Conservation (phyloP, 2,329 filamentous ascomycete species). For the Elsinoe batatas region DNA sequence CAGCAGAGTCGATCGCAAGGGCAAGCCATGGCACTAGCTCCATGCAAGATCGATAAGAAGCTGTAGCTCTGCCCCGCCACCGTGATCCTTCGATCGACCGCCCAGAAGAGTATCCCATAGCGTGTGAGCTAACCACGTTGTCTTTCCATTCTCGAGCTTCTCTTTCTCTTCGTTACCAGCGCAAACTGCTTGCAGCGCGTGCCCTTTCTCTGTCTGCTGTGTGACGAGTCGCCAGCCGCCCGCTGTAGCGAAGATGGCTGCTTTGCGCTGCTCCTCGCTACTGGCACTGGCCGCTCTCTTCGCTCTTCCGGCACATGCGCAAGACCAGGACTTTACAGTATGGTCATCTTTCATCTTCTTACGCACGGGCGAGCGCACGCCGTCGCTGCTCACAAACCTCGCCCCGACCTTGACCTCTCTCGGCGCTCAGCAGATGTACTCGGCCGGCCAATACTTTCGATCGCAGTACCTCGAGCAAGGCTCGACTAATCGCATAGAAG, state of each 20-base stretch:
- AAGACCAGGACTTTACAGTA: constrained; percentile 26
- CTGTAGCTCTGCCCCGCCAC: constrained; percentile 3
- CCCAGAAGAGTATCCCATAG: constrained; percentile 7
- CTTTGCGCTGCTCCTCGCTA: neutral
- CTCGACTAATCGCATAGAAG: constrained; percentile 12
- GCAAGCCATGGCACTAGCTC: neutral
- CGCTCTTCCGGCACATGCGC: constrained; percentile 16
- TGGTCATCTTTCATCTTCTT: constrained; percentile 46
- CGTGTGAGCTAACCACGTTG: neutral
- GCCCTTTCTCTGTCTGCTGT: too few relatives aligned
- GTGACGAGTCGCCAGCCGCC: neutral
- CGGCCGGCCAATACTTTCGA: constrained; percentile 43
- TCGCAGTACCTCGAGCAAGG: constrained; percentile 38
- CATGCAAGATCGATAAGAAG: constrained; percentile 14
- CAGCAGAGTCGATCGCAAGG: constrained; percentile 1
- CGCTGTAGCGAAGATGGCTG: neutral
- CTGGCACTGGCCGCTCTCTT: constrained; percentile 14
- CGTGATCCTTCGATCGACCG: constrained; percentile 9
- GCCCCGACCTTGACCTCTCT: constrained; percentile 39
- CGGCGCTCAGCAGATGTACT: constrained; percentile 46
- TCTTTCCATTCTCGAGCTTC: neutral
- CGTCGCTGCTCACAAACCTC: constrained; percentile 28
- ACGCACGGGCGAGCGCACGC: constrained; percentile 46
- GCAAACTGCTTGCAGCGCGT: neutral
- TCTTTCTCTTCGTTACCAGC: neutral